phyloP scores from a whole-genome alignment of 306 rosid genomes.

The Vigna angularis region DNA sequence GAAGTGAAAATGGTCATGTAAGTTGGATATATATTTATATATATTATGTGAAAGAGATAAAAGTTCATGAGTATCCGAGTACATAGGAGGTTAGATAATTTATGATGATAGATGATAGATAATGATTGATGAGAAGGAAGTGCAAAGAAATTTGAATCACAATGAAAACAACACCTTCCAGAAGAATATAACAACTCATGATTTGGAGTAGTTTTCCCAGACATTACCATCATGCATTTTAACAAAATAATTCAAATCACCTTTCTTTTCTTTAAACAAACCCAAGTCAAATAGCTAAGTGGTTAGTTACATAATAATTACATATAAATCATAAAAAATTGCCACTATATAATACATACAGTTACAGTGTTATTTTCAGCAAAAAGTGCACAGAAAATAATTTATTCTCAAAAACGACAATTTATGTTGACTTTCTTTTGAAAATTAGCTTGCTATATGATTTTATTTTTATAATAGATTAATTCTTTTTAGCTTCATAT shows the following conservation, averaged over 20 bases:
- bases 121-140: neutral
- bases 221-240: conserved; percentile 29
- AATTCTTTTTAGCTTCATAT: neutral
- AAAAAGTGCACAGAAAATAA: neutral
- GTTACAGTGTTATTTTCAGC: neutral
- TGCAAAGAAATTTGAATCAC: conserved; percentile 9
- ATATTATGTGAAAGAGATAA: no score
- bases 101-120: neutral
- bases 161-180: conserved; percentile 22
- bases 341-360: neutral
- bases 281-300: conserved; percentile 26
- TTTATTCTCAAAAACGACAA: neutral
- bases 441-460: neutral
- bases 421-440: neutral
- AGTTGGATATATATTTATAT: neutral
- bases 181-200: conserved; percentile 12
- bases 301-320: conserved; percentile 23
- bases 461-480: neutral
- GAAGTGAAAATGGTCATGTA: neutral
- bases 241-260: conserved; percentile 32
- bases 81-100: neutral
- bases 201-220: conserved; percentile 7
- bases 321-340: neutral
- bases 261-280: conserved; percentile 9
- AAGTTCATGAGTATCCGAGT: neutral